These are phyloP conservation scores for Saccharomyces jurei DNA, from an alignment of 805 yeast genomes.

Conservation along the genomic window DNA sequence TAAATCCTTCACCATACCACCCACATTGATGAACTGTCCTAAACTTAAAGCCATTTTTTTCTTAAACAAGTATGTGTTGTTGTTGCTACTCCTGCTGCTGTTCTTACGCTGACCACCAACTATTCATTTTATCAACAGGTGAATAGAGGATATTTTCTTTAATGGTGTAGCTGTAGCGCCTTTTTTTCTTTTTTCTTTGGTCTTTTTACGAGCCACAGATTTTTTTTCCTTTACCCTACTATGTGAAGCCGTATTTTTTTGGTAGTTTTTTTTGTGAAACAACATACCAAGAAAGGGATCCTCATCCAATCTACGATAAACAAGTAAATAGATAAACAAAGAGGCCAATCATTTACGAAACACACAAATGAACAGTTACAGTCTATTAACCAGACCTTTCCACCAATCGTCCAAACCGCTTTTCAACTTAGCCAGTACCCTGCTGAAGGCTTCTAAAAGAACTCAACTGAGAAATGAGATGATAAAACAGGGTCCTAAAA, in stretches of 20 bases:
- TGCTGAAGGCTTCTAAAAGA: slow-evolving; percentile 8
- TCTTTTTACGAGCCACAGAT: neutral
- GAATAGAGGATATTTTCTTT: neutral
- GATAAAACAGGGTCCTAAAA: slow-evolving; percentile 18
- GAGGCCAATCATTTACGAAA: neutral
- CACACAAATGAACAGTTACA: slow-evolving; percentile 2
- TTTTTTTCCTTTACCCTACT: neutral
- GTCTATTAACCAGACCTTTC: slow-evolving; percentile 7
- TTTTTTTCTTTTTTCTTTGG: neutral
- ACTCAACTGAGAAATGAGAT: slow-evolving; percentile 12
- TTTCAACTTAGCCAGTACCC: slow-evolving; percentile 2
- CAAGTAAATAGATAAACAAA: neutral
- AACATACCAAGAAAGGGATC: neutral
- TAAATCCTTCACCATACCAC: slow-evolving; percentile 48
- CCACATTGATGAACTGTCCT: slow-evolving; percentile 40
- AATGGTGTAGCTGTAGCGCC: neutral
- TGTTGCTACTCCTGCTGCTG: neutral
- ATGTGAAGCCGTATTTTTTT: neutral
- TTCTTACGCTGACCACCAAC: neutral
- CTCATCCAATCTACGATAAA: neutral
- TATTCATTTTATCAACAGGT: neutral
- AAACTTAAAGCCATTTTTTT: slow-evolving; percentile 36
- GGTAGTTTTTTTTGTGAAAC: neutral
- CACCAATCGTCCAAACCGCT: neutral
- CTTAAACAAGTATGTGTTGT: neutral